These are phyloP conservation scores for Trypanosoma cruzi DNA, from an alignment of 208 protist genomes.

Conservation along the genomic window DNA sequence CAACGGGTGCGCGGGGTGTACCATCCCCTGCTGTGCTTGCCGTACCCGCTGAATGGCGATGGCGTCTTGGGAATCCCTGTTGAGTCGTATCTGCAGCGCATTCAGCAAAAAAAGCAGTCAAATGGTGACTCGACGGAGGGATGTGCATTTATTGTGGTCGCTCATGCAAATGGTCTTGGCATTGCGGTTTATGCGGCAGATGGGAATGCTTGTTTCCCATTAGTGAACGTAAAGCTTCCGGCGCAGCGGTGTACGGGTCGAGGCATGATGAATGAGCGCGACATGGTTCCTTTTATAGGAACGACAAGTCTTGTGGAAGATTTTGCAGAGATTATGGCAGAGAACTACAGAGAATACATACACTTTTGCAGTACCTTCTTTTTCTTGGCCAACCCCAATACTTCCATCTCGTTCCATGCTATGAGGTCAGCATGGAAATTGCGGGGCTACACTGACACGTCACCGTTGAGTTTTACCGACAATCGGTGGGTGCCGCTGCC, in stretches of 20 bases:
- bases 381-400: conserved; percentile 35
- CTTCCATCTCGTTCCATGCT: conserved; percentile 5
- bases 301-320: conserved; percentile 28
- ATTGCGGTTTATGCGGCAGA: conserved; percentile 24
- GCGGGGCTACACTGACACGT: conserved; percentile 16
- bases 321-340: conserved; percentile 23
- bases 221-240: conserved; percentile 30
- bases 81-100: conserved; percentile 44
- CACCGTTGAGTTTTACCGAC: conserved; percentile 35
- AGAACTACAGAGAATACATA: conserved; percentile 29
- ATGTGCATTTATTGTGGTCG: conserved; percentile 24
- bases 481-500: conserved; percentile 58
- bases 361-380: conserved; percentile 40
- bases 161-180: conserved; percentile 30
- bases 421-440: conserved; percentile 19
- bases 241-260: conserved; percentile 5
- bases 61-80: conserved; percentile 62
- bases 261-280: conserved; percentile 23
- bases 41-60: conserved; percentile 55
- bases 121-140: conserved; percentile 4
- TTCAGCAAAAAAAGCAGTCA: conserved; percentile 18
- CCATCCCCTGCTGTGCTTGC: conserved; percentile 66
- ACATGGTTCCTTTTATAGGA: conserved; percentile 43
- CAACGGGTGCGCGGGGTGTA: conserved; percentile 86
- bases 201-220: conserved; percentile 18